Percentiles rank a stretch among this genome's conserved stretches.
phyloP scores from a whole-genome alignment of 257 asterid genomes.

The Anisodus acutangulus region DNA sequence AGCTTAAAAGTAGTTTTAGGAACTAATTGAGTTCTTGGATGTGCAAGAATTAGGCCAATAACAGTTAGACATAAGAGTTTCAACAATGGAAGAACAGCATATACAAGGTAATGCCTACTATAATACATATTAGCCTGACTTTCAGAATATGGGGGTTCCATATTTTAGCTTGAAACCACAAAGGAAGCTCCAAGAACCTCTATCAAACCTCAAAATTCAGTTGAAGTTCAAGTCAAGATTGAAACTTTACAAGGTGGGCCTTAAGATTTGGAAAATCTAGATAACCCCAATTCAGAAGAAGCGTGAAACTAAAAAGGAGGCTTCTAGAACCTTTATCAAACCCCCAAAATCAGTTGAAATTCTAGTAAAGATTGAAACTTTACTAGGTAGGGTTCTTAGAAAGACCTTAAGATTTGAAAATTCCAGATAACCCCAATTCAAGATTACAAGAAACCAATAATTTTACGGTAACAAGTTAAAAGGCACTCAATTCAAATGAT shows the following conservation, averaged over 20 bases:
- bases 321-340: constrained; percentile 18
- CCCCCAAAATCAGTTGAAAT: constrained; percentile 18
- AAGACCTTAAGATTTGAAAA: background rate
- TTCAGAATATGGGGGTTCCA: constrained; percentile 42
- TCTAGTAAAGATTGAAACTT: constrained; percentile 37
- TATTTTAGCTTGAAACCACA: constrained; percentile 28
- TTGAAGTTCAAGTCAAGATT: constrained; percentile 34
- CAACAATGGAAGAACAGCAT: constrained; percentile 71
- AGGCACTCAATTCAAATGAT: background rate
- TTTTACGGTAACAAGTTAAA: background rate
- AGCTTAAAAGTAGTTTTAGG: constrained; percentile 92
- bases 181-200: constrained; percentile 21
- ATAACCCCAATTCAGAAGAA: constrained; percentile 7
- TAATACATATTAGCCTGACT: constrained; percentile 34
- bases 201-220: constrained; percentile 5
- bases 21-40: constrained; percentile 73
- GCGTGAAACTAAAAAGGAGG: background rate
- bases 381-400: background rate
- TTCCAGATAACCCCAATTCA: constrained; percentile 16
- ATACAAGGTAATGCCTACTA: constrained; percentile 52
- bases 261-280: constrained; percentile 8
- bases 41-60: constrained; percentile 75
- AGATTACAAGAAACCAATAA: background rate
- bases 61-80: constrained; percentile 73
- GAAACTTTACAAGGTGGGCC: constrained; percentile 29